Evolutionary conservation across 805 yeast genomes (phyloP).

Genomic region (Yamadazyma sp.): DNA sequence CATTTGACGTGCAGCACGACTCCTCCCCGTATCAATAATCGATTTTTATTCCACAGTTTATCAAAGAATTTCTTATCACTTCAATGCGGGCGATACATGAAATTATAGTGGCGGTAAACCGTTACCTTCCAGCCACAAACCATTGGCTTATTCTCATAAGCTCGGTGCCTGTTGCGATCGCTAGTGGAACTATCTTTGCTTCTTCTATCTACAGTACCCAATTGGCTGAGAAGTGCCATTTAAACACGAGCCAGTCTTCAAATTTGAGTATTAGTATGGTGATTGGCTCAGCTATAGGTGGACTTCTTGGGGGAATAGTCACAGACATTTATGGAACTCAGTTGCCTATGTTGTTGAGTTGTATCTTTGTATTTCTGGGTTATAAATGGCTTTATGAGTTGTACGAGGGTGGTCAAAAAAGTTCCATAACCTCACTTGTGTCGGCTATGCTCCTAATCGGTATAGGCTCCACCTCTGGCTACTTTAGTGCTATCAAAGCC

Average conservation of each 20-base stretch:
- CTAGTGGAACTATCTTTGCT: conserved; percentile 35
- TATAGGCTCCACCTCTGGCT: conserved; percentile 33
- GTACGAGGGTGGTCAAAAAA: conserved; percentile 21
- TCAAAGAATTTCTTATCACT: neutral
- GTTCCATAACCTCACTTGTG: conserved; percentile 17
- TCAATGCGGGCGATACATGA: conserved; percentile 14
- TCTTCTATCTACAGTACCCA: conserved; percentile 35
- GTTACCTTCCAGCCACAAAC: conserved; percentile 25
- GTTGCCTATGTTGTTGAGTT: conserved; percentile 30
- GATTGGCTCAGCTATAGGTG: conserved; percentile 34
- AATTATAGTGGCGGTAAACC: conserved; percentile 17
- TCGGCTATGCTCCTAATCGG: conserved; percentile 32
- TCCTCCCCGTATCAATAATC: too few relatives aligned
- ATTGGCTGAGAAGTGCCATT: conserved; percentile 29
- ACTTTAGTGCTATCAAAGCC: conserved; percentile 35
- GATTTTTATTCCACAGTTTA: conserved; percentile 3
- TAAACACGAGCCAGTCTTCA: conserved; percentile 28
- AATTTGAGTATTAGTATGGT: conserved; percentile 33
- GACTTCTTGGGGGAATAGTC: conserved; percentile 30
- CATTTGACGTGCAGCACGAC: too few relatives aligned
- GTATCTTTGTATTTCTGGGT: conserved; percentile 24
- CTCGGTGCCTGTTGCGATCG: conserved; percentile 32
- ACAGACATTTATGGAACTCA: conserved; percentile 37
- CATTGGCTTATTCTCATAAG: conserved; percentile 26
- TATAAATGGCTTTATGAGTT: conserved; percentile 28